A percentile compares a stretch with the other conserved stretches of the same genome.
Conservation (phyloP, 202 grass and related monocot genomes). For the Schoenoplectus tabernaemontani region DNA sequence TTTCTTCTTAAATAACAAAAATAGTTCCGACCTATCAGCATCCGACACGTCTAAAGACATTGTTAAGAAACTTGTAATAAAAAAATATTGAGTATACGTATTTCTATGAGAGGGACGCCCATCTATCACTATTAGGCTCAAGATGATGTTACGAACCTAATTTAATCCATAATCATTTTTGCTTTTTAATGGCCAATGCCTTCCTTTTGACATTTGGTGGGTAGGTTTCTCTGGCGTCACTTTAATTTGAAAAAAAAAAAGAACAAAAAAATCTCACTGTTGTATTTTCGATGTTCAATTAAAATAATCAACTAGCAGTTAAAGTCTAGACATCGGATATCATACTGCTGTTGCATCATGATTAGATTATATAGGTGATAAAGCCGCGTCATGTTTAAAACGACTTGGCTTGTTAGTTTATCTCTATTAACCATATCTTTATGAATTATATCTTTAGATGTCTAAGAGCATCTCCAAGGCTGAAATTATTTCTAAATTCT, state of each 20-base stretch:
- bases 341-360: constrained; percentile 3
- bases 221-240: not conserved
- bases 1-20: not conserved
- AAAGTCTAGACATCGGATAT: not conserved
- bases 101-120: not conserved
- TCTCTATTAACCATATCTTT: too few species aligned
- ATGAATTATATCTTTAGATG: too few species aligned
- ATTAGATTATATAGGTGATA: not conserved
- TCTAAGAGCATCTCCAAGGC: too few species aligned
- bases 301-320: not conserved
- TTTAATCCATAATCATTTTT: constrained; percentile 5
- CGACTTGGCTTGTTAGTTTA: not conserved
- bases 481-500: too few species aligned
- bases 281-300: not conserved
- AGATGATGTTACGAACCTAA: constrained; percentile 12
- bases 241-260: not conserved
- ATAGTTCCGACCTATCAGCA: not conserved
- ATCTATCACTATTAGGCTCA: not conserved
- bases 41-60: not conserved
- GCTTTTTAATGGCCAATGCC: not conserved
- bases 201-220: constrained; percentile 5
- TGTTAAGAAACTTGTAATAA: not conserved
- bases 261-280: not conserved
- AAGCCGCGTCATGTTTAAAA: not conserved
- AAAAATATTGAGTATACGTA: not conserved